phyloP scores from a whole-genome alignment of 2,329 filamentous ascomycete species.

The Aureobasidium musti region DNA sequence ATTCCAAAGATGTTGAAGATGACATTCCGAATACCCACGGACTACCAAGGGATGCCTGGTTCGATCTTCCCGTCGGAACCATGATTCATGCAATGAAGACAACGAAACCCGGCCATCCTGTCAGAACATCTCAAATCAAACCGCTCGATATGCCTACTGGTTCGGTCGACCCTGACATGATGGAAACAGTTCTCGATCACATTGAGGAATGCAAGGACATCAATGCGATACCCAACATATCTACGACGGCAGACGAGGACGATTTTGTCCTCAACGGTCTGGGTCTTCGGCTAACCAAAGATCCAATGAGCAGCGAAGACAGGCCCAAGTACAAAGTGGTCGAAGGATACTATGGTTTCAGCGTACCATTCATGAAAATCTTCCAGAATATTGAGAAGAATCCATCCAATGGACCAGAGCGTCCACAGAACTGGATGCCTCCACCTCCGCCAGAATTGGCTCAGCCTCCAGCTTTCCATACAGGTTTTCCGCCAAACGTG shows the following conservation, averaged over 20 bases:
- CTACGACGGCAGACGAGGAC: conserved; percentile 4
- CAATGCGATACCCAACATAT: conserved; percentile 17
- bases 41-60: conserved; percentile 27
- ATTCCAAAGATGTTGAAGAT: neutral
- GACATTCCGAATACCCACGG: conserved; percentile 27
- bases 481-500: neutral
- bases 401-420: neutral
- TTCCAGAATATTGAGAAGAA: conserved; percentile 25
- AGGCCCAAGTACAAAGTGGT: conserved; percentile 21
- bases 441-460: conserved; percentile 19
- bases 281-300: conserved; percentile 26
- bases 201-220: conserved; percentile 27
- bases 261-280: conserved; percentile 29
- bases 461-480: conserved; percentile 14
- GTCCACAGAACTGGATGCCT: conserved; percentile 10
- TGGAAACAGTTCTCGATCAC: conserved; percentile 27
- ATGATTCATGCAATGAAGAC: conserved; percentile 16
- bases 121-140: conserved; percentile 14
- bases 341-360: conserved; percentile 32
- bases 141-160: conserved; percentile 4
- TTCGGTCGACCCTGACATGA: conserved; percentile 29
- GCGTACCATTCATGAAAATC: conserved; percentile 21
- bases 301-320: neutral
- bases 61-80: conserved; percentile 29
- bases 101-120: conserved; percentile 17